Conservation (phyloP, 352 stramenopile genomes). For the Phytophthora meadii region DNA sequence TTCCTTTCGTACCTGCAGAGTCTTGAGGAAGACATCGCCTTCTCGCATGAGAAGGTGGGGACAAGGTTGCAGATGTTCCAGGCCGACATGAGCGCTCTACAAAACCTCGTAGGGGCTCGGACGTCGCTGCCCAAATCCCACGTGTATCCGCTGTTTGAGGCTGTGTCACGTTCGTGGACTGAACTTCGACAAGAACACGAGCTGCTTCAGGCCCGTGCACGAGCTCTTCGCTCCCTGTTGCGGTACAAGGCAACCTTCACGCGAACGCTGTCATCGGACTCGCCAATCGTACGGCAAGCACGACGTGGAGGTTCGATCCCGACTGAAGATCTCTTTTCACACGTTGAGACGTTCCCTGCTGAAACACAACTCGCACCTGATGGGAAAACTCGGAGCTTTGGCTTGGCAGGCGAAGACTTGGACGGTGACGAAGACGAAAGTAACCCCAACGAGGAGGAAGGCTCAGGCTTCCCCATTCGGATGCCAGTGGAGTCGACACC, state of each 20-base stretch:
- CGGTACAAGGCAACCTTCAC: slow-evolving; percentile 82
- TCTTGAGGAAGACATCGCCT: slow-evolving; percentile 92
- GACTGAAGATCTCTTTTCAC: slow-evolving; percentile 74
- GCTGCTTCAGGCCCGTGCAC: slow-evolving; percentile 69
- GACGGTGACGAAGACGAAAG: slow-evolving; percentile 47
- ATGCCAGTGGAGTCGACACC: slow-evolving; percentile 93
- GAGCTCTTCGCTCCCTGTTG: slow-evolving; percentile 72
- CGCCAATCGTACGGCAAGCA: slow-evolving; percentile 58
- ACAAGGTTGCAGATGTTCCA: slow-evolving; percentile 76
- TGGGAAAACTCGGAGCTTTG: slow-evolving; percentile 25
- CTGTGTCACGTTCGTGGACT: slow-evolving; percentile 86
- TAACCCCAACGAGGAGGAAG: slow-evolving; percentile 52
- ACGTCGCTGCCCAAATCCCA: slow-evolving; percentile 93
- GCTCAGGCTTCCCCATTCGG: slow-evolving; percentile 62
- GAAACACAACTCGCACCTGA: slow-evolving; percentile 43
- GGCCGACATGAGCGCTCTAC: slow-evolving; percentile 68
- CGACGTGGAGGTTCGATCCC: slow-evolving; percentile 64
- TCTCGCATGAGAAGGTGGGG: slow-evolving; percentile 83
- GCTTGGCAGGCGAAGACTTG: slow-evolving; percentile 18
- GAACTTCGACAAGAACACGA: slow-evolving; percentile 80
- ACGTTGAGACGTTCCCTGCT: slow-evolving; percentile 62
- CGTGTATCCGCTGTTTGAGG: slow-evolving; percentile 95
- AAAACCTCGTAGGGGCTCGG: slow-evolving; percentile 85
- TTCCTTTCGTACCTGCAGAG: slow-evolving; percentile 92
- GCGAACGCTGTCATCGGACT: slow-evolving; percentile 59